These are phyloP conservation scores for Phytopythium delawarense DNA, from an alignment of 352 stramenopile species.

Conservation along the genomic window DNA sequence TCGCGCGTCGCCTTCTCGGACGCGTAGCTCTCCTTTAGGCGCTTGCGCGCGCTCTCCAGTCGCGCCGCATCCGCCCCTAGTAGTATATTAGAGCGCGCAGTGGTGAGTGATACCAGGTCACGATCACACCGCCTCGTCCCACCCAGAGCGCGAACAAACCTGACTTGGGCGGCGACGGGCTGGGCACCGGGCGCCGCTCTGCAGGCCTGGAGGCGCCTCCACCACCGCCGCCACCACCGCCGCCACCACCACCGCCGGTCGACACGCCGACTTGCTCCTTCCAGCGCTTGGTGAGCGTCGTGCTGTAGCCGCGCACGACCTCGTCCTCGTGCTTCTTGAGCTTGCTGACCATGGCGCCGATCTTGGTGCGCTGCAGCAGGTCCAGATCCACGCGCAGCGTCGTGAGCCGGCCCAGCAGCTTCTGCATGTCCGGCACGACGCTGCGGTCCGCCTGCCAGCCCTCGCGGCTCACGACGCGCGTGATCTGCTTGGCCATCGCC, in stretches of 20 bases:
- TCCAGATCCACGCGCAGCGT: slow-evolving; percentile 75
- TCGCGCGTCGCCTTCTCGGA: slow-evolving; percentile 65
- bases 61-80: slow-evolving; percentile 28
- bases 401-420: slow-evolving; percentile 67
- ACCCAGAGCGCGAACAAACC: slow-evolving; percentile 7
- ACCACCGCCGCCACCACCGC: not conserved
- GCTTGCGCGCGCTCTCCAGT: slow-evolving; percentile 67
- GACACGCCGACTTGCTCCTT: slow-evolving; percentile 63
- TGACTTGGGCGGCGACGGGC: slow-evolving; percentile 23
- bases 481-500: slow-evolving; percentile 69
- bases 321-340: slow-evolving; percentile 84
- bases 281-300: slow-evolving; percentile 82
- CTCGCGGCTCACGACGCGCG: slow-evolving; percentile 50
- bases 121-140: not conserved
- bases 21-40: slow-evolving; percentile 74
- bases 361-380: slow-evolving; percentile 69
- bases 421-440: slow-evolving; percentile 58
- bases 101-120: not conserved
- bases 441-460: slow-evolving; percentile 60
- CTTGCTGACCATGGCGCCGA: slow-evolving; percentile 80
- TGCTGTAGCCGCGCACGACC: slow-evolving; percentile 73
- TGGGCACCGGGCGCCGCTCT: slow-evolving; percentile 13
- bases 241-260: not conserved
- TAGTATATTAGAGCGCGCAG: not conserved
- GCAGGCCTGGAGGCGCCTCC: not conserved